These are phyloP conservation scores for Lotus japonicus DNA, from an alignment of 306 rosid genomes.

Conservation along the genomic window DNA sequence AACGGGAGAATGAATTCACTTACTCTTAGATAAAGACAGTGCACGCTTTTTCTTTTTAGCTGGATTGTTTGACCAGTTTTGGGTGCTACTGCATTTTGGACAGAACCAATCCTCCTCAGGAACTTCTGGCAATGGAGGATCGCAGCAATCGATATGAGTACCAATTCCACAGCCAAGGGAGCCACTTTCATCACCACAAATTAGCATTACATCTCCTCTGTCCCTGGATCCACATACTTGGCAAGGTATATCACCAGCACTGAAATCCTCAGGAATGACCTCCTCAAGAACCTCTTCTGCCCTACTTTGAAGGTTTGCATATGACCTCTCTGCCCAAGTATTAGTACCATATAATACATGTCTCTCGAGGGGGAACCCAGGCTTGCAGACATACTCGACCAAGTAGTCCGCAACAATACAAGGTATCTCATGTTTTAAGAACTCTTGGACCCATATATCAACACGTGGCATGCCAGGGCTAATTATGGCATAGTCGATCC, in stretches of 20 bases:
- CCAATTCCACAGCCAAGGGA: constrained; percentile 78
- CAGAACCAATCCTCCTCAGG: constrained; percentile 93
- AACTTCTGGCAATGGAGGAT: constrained; percentile 62
- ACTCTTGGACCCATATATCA: constrained; percentile 88
- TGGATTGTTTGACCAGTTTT: constrained; percentile 27
- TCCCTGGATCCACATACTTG: constrained; percentile 58
- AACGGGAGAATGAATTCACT: constrained; percentile 3
- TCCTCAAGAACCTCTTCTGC: constrained; percentile 56
- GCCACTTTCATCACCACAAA: constrained; percentile 82
- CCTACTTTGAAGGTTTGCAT: constrained; percentile 37
- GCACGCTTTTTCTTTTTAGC: constrained; percentile 46
- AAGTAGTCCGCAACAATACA: constrained; percentile 84
- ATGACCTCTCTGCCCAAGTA: constrained; percentile 73
- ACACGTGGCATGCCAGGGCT: constrained; percentile 79
- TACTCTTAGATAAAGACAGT: constrained; percentile 21
- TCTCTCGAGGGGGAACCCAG: constrained; percentile 69
- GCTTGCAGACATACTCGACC: constrained; percentile 91
- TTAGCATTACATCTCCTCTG: constrained; percentile 83
- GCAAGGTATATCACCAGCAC: constrained; percentile 44
- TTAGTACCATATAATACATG: constrained; percentile 66
- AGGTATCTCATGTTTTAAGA: constrained; percentile 77
- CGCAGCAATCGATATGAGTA: constrained; percentile 77
- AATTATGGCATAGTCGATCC: constrained; percentile 68
- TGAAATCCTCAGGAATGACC: constrained; percentile 9
- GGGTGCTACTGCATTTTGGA: constrained; percentile 42